Evolutionary conservation across 2,329 filamentous ascomycete genomes (phyloP).

Genomic region (Tolypocladium guangdongense): DNA sequence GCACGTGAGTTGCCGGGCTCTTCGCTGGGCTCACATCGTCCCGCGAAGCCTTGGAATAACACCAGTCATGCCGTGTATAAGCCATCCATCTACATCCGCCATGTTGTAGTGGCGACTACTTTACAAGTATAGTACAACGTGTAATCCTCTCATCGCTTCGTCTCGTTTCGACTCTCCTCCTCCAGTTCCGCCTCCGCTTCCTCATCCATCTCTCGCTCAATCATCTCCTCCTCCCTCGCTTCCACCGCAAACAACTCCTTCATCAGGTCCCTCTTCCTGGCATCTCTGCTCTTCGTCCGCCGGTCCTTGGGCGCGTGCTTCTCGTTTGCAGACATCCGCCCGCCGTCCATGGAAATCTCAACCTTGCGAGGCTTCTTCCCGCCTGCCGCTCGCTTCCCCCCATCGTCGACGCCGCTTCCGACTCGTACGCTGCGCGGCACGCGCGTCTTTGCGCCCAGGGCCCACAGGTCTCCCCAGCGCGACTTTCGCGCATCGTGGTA

Average conservation of each 20-base stretch:
- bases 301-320: slow-evolving; percentile 23
- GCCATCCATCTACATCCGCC: not conserved
- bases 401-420: slow-evolving; percentile 39
- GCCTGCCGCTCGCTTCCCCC: slow-evolving; percentile 30
- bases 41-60: too few relatives aligned
- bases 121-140: not conserved
- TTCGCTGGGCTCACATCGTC: not conserved
- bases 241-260: slow-evolving; percentile 27
- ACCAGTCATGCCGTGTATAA: not conserved
- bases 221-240: slow-evolving; percentile 16
- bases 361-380: slow-evolving; percentile 30
- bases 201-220: slow-evolving; percentile 20
- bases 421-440: slow-evolving; percentile 49
- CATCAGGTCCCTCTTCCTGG: slow-evolving; percentile 26
- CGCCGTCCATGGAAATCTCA: slow-evolving; percentile 19
- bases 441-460: slow-evolving; percentile 82
- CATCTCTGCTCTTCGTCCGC: slow-evolving; percentile 30
- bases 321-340: slow-evolving; percentile 27
- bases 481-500: slow-evolving; percentile 90
- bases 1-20: not conserved
- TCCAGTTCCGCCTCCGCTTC: slow-evolving; percentile 17
- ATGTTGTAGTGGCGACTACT: not conserved
- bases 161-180: slow-evolving; percentile 2
- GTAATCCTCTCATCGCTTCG: not conserved
- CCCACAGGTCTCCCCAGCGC: slow-evolving; percentile 90